Base-by-base conservation (phyloP, 208 protist genomes). In the Trypanosoma scelopori region DNA sequence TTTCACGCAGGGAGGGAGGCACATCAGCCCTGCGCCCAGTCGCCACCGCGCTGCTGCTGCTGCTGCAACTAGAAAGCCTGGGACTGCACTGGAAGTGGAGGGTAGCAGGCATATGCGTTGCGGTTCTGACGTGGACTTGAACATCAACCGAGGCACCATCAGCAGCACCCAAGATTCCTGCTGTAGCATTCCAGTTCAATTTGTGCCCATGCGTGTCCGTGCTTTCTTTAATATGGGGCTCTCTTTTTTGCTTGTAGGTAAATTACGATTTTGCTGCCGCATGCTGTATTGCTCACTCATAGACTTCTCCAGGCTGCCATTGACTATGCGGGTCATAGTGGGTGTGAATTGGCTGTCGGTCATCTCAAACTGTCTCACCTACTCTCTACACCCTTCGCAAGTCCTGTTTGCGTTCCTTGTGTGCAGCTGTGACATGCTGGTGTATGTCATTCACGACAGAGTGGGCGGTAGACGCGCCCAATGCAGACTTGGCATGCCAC, bases 331-430 rank as follows among this genome's bases (percentile, higher is more conserved):
- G 37, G 37, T 82, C n/a, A 59, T 52, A 35, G 75, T 65, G 7
- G 11, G 27, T 41, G 69, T 81, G 32, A 76, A 82, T 65, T 81
- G 69, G 67, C 58, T 89, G 18, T 81, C 79, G 2, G 41, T 85
- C 23, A 70, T 85, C 13, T 84, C 79, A 5, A 85, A 85, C 66
- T 82, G 75, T 53, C 71, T 89, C 27, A 89, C 83, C 9, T 77
- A 84, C 64, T 85, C 71, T 47, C 41, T 89, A 16, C 71, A 79
- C 25, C 65, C 69, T 5, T 89, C 83, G 41, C 83, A 89, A 53
- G 83, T 85, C 64, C 67, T 89, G 4, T 89, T 85, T 59, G 64
- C 76, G 0, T 81, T 85, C 65, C 57, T 89, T 47, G 67, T 89
- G 39, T 78, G 58, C 55, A 81, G 58, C 60, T 73, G 55, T 28